phyloP scores from a whole-genome alignment of 805 yeast genomes.

The Nakazawaea ambrosiae region DNA sequence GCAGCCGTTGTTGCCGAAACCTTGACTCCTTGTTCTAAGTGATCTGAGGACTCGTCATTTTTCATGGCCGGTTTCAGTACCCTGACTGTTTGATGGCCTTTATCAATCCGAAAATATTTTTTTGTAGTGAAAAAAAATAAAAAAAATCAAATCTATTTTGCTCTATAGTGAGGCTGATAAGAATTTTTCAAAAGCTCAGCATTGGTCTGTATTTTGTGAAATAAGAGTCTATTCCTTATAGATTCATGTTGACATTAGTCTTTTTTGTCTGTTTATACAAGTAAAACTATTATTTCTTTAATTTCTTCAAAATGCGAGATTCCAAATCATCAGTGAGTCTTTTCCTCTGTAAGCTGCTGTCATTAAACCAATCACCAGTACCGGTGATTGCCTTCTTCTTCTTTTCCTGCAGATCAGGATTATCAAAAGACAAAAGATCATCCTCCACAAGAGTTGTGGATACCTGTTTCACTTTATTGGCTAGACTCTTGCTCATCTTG shows the following conservation, averaged over 20 bases:
- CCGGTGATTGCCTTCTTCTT: not conserved
- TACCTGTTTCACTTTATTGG: conserved; percentile 29
- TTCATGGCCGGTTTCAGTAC: not conserved
- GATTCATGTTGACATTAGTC: too few species aligned
- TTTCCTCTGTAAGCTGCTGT: not conserved
- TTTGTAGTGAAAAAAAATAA: not conserved
- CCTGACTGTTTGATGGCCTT: not conserved
- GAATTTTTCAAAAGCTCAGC: too few species aligned
- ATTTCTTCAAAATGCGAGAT: conserved; percentile 2
- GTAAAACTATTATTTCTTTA: not conserved
- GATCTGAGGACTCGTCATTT: conserved; percentile 3
- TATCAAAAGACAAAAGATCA: conserved; percentile 2
- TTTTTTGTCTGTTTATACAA: too few species aligned
- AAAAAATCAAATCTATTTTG: too few species aligned
- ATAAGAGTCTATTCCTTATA: too few species aligned
- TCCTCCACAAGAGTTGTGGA: not conserved
- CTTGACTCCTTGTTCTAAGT: conserved; percentile 6
- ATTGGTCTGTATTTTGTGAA: too few species aligned
- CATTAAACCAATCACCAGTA: conserved; percentile 2
- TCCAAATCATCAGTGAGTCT: conserved; percentile 3
- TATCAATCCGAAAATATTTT: not conserved
- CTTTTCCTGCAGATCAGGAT: not conserved
- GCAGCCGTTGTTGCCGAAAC: conserved; percentile 7
- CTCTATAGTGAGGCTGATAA: too few species aligned
- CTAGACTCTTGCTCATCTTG: conserved; percentile 52